Evolutionary conservation across 164 flowering plant species (phyloP).

Genomic region (Aristolochia contorta): DNA sequence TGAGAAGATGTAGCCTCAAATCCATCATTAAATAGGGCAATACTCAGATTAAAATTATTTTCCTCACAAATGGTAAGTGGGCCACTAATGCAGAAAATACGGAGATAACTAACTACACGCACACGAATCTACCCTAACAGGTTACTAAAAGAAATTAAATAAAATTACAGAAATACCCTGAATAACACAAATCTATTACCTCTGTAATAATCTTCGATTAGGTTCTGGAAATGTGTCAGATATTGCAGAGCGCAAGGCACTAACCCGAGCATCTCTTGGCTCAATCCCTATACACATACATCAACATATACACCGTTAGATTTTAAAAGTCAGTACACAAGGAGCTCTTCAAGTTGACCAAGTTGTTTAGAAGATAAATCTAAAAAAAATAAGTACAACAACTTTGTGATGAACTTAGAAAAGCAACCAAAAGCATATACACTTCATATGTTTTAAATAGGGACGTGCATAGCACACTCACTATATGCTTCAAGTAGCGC

Average conservation of each 20-base stretch:
- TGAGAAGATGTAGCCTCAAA: too few species aligned
- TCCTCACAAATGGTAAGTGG: too few species aligned
- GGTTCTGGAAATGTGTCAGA: conserved; percentile 96
- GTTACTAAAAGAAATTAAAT: too few species aligned
- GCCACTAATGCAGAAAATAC: too few species aligned
- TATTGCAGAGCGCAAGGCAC: conserved; percentile 83
- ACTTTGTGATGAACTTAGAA: not conserved
- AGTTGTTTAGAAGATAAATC: not conserved
- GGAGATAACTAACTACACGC: too few species aligned
- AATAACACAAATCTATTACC: conserved; percentile 28
- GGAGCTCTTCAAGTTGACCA: too few species aligned
- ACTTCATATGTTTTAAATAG: too few species aligned
- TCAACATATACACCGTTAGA: conserved; percentile 3
- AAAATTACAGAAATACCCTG: too few species aligned
- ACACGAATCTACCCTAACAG: too few species aligned
- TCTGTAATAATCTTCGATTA: conserved; percentile 78
- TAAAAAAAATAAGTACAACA: not conserved
- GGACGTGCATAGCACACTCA: conserved; percentile 26
- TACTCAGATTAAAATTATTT: too few species aligned
- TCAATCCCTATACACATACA: conserved; percentile 52
- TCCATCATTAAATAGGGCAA: too few species aligned
- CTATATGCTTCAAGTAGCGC: conserved; percentile 92
- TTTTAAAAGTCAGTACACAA: not conserved
- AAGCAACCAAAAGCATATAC: too few species aligned
- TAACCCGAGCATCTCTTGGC: conserved; percentile 66